These are phyloP conservation scores for Nemania sp. DNA, from an alignment of 2,329 filamentous ascomycete species.

Conservation along the genomic window DNA sequence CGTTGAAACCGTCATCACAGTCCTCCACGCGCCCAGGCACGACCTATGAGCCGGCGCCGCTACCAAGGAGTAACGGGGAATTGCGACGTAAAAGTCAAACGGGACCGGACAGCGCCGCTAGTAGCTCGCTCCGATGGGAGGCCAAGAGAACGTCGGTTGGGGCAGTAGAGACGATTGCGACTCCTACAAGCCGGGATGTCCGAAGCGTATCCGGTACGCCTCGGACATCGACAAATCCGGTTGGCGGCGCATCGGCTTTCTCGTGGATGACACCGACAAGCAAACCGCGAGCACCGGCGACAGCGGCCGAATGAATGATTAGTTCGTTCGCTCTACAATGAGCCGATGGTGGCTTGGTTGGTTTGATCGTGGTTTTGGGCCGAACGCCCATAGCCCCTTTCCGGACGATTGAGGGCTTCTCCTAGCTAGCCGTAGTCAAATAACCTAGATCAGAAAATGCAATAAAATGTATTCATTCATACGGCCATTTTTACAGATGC, in stretches of 20 bases:
- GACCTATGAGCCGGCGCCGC: slow-evolving; percentile 55
- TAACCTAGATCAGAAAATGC: slow-evolving; percentile 23
- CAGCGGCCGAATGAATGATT: slow-evolving; percentile 40
- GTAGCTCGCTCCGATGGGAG: slow-evolving; percentile 54
- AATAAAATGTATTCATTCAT: slow-evolving; percentile 17
- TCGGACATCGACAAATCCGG: slow-evolving; percentile 71
- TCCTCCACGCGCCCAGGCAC: slow-evolving; percentile 55
- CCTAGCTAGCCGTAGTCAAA: too few species aligned
- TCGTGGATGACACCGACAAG: slow-evolving; percentile 75
- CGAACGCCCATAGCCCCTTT: slow-evolving; percentile 3
- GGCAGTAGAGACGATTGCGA: slow-evolving; percentile 40
- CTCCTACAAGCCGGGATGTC: slow-evolving; percentile 41
- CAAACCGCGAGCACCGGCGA: slow-evolving; percentile 48
- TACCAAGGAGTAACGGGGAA: slow-evolving; percentile 52
- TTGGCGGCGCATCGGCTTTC: slow-evolving; percentile 92
- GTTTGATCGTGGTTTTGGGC: slow-evolving; percentile 7
- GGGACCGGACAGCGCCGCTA: slow-evolving; percentile 37
- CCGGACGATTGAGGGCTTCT: slow-evolving; percentile 13
- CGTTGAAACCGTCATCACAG: slow-evolving; percentile 64
- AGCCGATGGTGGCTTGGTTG: background rate
- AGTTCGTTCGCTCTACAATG: background rate
- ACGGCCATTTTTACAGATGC: background rate
- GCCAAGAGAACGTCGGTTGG: slow-evolving; percentile 51
- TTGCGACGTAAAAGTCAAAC: slow-evolving; percentile 59
- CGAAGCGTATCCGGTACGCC: slow-evolving; percentile 49